These are phyloP conservation scores for Scorias spongiosa DNA, from an alignment of 2,329 filamentous ascomycete species.

Conservation along the genomic window DNA sequence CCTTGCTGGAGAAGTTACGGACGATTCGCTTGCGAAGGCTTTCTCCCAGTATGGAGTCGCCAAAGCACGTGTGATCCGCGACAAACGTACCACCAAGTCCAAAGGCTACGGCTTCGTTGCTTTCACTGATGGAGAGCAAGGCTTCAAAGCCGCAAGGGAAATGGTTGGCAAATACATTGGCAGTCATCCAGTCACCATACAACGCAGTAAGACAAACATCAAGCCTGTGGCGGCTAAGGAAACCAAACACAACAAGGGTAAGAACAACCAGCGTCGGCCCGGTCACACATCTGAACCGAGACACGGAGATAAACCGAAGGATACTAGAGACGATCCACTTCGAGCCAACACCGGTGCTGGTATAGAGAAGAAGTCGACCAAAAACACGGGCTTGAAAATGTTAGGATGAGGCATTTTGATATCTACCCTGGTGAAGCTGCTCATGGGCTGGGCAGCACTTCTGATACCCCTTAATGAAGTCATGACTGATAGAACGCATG, in stretches of 20 bases:
- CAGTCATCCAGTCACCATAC: constrained; percentile 67
- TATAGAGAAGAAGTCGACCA: constrained; percentile 20
- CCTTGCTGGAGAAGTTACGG: constrained; percentile 89
- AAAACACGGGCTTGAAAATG: neutral
- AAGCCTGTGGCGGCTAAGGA: constrained; percentile 50
- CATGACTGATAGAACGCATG: too few species aligned
- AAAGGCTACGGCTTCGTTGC: constrained; percentile 95
- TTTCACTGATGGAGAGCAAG: constrained; percentile 89
- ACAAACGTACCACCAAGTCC: constrained; percentile 91
- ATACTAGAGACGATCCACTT: constrained; percentile 20
- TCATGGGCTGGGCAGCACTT: too few species aligned
- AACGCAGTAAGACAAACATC: constrained; percentile 84
- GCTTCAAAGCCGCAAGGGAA: constrained; percentile 89
- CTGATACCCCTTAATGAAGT: too few species aligned
- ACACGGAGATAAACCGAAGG: constrained; percentile 27
- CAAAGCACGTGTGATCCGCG: constrained; percentile 83
- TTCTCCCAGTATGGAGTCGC: constrained; percentile 84
- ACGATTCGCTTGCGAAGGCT: constrained; percentile 87
- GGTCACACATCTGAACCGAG: constrained; percentile 19
- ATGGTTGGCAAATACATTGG: constrained; percentile 99
- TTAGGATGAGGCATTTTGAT: neutral
- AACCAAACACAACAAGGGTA: constrained; percentile 21
- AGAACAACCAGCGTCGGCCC: constrained; percentile 37
- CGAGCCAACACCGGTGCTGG: constrained; percentile 24
- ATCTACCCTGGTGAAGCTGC: too few species aligned